Evolutionary conservation across 345 rosid genomes (phyloP), one percentile per base, ranked within the genome.

Genomic region (Populus alba): DNA sequence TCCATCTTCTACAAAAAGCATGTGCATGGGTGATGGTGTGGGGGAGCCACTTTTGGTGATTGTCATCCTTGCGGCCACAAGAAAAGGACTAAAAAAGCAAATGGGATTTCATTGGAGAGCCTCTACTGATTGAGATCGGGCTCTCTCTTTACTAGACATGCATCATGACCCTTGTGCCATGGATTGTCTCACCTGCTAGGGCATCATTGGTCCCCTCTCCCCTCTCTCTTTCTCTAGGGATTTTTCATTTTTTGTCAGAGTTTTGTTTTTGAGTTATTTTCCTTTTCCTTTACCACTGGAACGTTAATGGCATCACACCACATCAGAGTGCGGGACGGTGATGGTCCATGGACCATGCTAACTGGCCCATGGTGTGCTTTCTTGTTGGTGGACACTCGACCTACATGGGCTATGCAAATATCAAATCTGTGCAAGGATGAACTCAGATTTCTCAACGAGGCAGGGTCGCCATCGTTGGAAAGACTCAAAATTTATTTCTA

Each of bases 161-260:
- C 85, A 91, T 91, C 88, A 90, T 91, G 86, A 81, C 82, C 78
- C 80, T 73, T 85, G 86, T 74, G 83, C 86, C 88, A 86, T 91
- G 90, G 73, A 75, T 86, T 89, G 95, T 91, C 85, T 77, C 90
- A 43, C 80, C 78, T 77, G 38, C 45, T 51, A 27, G 8, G 22
- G 37, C 83, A 83, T 49, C 68, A 61, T 38, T 59, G 77, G 79
- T 45, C 82, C 79, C n/a, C 66, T 57, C 79, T 9, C 69, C 16
- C 18, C 16, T 51, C 11, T 18, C 37, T 70, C 18, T 17, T 1
- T 16, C 2, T 23, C 7, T 39, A 7, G 6, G 22, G 51, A 2
- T n/a, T 39, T 49, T 47, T 6, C 8, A 1, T 12, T n/a, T 67
- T 37, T n/a, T 25, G 35, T 29, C 20, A 18, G 33, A 27, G 17